Percentiles rank a stretch among this genome's conserved stretches.
Conservation (phyloP, 129 eudicot genomes). For the Saussurea involucrata region DNA sequence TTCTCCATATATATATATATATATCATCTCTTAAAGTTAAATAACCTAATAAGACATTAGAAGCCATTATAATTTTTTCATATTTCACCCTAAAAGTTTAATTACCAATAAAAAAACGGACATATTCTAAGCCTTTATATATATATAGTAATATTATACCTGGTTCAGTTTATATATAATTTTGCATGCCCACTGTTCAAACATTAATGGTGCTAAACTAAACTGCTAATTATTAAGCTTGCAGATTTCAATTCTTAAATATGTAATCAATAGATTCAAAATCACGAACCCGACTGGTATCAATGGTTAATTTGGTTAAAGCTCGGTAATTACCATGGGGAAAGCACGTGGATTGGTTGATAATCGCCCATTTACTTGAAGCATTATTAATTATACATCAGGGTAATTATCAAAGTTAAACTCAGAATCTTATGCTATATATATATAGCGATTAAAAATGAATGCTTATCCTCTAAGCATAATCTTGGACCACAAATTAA, state of each 20-base stretch:
- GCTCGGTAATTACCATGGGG: neutral
- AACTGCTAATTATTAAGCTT: neutral
- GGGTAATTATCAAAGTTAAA: neutral
- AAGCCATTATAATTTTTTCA: constrained; percentile 8
- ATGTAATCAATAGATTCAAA: neutral
- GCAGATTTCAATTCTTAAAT: neutral
- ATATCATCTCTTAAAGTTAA: too few relatives aligned
- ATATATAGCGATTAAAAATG: neutral
- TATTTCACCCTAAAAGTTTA: constrained; percentile 1
- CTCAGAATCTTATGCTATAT: neutral
- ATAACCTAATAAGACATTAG: constrained; percentile 15
- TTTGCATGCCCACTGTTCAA: constrained; percentile 15
- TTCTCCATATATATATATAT: too few relatives aligned
- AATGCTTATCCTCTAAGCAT: constrained; percentile 19
- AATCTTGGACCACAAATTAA: constrained; percentile 1
- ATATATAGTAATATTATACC: neutral
- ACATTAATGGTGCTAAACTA: neutral
- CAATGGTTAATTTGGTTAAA: neutral
- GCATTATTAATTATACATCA: neutral
- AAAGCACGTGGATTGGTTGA: too few relatives aligned
- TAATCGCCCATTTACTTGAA: neutral
- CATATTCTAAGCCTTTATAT: constrained; percentile 17
- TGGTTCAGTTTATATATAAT: constrained; percentile 1
- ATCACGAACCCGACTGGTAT: neutral
- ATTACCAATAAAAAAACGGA: constrained; percentile 8